A percentile compares a stretch with the other conserved stretches of the same genome.
These are phyloP conservation scores for Physocladia obscura DNA, from an alignment of 192 early-diverging fungal species.

Conservation along the genomic window DNA sequence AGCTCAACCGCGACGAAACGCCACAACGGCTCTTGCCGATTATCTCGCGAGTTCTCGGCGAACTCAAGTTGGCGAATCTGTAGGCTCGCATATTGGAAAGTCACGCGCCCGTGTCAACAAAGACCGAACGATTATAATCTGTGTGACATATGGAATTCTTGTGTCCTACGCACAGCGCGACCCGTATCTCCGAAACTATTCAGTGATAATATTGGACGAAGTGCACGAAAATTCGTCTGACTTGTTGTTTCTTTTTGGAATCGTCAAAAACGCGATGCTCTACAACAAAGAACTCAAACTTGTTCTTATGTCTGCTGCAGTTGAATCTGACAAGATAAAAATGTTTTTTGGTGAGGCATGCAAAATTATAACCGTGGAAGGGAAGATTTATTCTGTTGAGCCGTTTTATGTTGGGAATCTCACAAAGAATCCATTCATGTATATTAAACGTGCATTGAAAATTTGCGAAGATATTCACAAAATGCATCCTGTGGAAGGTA, in stretches of 20 bases:
- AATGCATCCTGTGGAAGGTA: background rate
- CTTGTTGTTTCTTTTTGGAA: slow-evolving; percentile 28
- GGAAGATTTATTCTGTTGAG: slow-evolving; percentile 11
- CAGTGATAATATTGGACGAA: slow-evolving; percentile 33
- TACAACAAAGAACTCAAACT: slow-evolving; percentile 22
- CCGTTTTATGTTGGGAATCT: slow-evolving; percentile 6
- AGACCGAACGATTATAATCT: slow-evolving; percentile 26
- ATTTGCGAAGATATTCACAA: slow-evolving; percentile 10
- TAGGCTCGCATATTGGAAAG: slow-evolving; percentile 36
- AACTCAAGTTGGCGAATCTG: slow-evolving; percentile 12
- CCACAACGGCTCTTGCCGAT: slow-evolving; percentile 33
- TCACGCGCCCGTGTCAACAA: slow-evolving; percentile 11
- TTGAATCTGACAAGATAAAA: slow-evolving; percentile 10
- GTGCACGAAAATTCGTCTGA: slow-evolving; percentile 30
- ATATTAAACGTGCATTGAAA: background rate
- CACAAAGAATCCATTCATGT: background rate
- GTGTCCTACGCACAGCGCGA: slow-evolving; percentile 21
- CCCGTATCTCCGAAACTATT: slow-evolving; percentile 10
- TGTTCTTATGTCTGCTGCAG: slow-evolving; percentile 31
- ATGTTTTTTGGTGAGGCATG: slow-evolving; percentile 27
- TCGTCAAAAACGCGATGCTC: slow-evolving; percentile 23
- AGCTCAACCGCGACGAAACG: slow-evolving; percentile 36
- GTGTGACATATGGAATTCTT: slow-evolving; percentile 38
- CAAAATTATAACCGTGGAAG: slow-evolving; percentile 13
- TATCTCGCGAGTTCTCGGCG: slow-evolving; percentile 14